phyloP scores from a whole-genome alignment of 2,329 filamentous ascomycete species.

The Davidsoniella virescens region DNA sequence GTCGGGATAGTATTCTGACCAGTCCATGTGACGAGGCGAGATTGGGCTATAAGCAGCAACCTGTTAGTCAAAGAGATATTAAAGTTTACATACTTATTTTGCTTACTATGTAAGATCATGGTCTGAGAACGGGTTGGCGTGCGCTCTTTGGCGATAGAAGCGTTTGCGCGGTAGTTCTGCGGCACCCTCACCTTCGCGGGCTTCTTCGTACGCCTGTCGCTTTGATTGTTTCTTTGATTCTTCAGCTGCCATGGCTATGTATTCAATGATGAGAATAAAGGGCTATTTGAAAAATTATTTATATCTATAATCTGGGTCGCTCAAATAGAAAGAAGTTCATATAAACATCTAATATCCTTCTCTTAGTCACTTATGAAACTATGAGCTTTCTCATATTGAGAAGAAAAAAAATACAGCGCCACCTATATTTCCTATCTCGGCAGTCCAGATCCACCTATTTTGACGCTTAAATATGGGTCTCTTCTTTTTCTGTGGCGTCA shows the following conservation, averaged over 20 bases:
- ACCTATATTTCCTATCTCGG: not conserved
- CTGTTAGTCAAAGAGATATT: conserved; percentile 3
- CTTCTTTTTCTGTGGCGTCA: too few species aligned
- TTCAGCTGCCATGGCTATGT: conserved; percentile 16
- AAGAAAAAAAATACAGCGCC: conserved; percentile 7
- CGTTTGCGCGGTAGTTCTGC: conserved; percentile 73
- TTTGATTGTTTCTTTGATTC: conserved; percentile 41
- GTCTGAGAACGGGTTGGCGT: conserved; percentile 96
- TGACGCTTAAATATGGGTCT: too few species aligned
- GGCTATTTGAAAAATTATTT: too few species aligned
- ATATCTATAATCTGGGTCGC: too few species aligned
- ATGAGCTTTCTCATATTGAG: not conserved
- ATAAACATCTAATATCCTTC: not conserved
- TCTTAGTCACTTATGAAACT: not conserved
- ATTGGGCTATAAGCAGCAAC: conserved; percentile 41
- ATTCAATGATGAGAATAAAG: not conserved
- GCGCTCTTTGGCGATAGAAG: conserved; percentile 89
- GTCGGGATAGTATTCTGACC: conserved; percentile 68
- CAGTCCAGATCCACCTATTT: too few species aligned
- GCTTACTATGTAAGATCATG: conserved; percentile 76
- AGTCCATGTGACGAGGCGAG: conserved; percentile 75
- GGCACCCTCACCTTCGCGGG: conserved; percentile 23
- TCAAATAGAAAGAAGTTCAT: not conserved
- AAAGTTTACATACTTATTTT: not conserved
- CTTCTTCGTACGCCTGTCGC: conserved; percentile 46